A percentile compares a stretch with the other conserved stretches of the same genome.
Evolutionary conservation across 805 yeast genomes (phyloP).

Genomic region (Ogataea philodendri): DNA sequence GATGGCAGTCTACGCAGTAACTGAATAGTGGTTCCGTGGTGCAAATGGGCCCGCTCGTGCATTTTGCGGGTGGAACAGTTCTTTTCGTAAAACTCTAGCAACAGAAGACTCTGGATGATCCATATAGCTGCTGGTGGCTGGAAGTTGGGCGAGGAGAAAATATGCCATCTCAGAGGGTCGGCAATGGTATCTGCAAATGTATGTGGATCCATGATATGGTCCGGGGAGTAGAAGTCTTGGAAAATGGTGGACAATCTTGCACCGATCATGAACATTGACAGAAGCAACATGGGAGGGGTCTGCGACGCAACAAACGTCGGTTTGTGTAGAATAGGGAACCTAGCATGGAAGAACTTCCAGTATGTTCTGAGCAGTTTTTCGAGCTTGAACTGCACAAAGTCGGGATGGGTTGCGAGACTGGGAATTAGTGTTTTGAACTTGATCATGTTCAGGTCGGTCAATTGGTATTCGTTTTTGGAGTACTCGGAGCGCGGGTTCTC

Average conservation of each 20-base stretch:
- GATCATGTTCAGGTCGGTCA: slow-evolving; percentile 21
- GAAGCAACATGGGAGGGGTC: slow-evolving; percentile 48
- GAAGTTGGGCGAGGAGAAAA: slow-evolving; percentile 70
- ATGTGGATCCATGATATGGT: slow-evolving; percentile 28
- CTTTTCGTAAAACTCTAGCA: slow-evolving; percentile 80
- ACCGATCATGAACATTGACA: slow-evolving; percentile 58
- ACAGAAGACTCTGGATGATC: slow-evolving; percentile 69
- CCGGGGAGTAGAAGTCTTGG: slow-evolving; percentile 27
- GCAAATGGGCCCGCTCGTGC: slow-evolving; percentile 82
- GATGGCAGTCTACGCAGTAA: slow-evolving; percentile 72
- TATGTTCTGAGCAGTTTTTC: slow-evolving; percentile 38
- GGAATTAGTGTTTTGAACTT: slow-evolving; percentile 31
- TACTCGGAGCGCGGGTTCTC: not conserved
- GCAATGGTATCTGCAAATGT: slow-evolving; percentile 48
- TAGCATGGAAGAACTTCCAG: slow-evolving; percentile 60
- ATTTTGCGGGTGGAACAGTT: slow-evolving; percentile 61
- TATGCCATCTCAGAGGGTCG: slow-evolving; percentile 61
- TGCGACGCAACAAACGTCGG: slow-evolving; percentile 53
- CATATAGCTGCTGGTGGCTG: slow-evolving; percentile 75
- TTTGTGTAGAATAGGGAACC: slow-evolving; percentile 56
- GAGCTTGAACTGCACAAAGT: slow-evolving; percentile 30
- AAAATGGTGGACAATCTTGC: slow-evolving; percentile 37
- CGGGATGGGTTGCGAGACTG: slow-evolving; percentile 25
- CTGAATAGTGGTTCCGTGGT: slow-evolving; percentile 85
- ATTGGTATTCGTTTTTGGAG: slow-evolving; percentile 14